Base-by-base conservation (phyloP, 768 basidiomycete genomes). In the Pisolithus albus region DNA sequence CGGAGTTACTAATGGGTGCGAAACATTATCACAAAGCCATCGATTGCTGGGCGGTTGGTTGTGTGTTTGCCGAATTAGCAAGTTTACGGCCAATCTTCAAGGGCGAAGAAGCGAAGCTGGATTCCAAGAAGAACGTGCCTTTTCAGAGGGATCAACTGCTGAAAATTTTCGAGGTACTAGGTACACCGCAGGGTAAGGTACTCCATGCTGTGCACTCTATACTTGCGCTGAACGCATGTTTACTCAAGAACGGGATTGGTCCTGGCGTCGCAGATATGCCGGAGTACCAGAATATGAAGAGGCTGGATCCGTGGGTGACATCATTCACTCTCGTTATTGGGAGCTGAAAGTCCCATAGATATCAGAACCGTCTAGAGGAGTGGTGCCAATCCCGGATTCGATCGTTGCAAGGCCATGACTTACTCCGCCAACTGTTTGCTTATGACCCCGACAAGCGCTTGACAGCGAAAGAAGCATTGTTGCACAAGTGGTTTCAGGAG, bases 1-100 rank as follows among this genome's bases (percentile, higher is more conserved):
- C 96, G 0, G 96, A 99, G 64, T 81, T 99, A 3, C 78, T 99
- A 9, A 78, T 99, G 72, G 95, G 96, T 24, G 92, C 95, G 1
- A 92, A 93, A 56, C 96, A 99, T 68, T 99, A 99, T 67, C 95
- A 96, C 58, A 92, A 91, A 59, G 89, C 94, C 4, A 84, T 98
- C 38, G 93, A 99, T 64, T 84, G 92, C 49, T 99, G 96, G 96
- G 94, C 96, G 23, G 84, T 98, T 5, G 96, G 94, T 1, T 99
- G 96, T 64, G 97, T 99, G 41, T 86, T 95, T 71, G 96, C 94
- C 1, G 96, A 99, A 69, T 72, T 99, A 18, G 84, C 96, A 2
- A 92, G 91, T 55, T 70, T 98, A 43, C 74, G 95, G 21, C 96
- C 96, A 1, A 98, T 99, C 57, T 98, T 98, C 76, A 99, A 99